A percentile compares a stretch with the other conserved stretches of the same genome.
phyloP scores from a whole-genome alignment of 1,284 basidiomycete genomes.

The Trametes pubescens region DNA sequence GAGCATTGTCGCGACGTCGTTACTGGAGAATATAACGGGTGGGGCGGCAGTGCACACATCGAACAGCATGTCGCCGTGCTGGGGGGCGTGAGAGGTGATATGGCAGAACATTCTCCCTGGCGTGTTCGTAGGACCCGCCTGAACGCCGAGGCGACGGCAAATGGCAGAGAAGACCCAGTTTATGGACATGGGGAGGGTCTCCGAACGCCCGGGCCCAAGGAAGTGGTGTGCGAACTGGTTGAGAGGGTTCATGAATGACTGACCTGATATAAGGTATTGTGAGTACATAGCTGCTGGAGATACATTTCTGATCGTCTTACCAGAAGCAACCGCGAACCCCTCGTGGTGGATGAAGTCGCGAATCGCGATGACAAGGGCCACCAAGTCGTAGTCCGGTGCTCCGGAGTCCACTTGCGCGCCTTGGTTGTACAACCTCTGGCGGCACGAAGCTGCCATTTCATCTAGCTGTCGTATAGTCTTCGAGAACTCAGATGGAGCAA shows the following conservation, averaged over 20 bases:
- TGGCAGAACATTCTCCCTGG: constrained; percentile 55
- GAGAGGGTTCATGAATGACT: constrained; percentile 49
- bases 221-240: constrained; percentile 69
- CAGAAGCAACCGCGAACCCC: constrained; percentile 35
- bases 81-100: constrained; percentile 27
- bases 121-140: constrained; percentile 62
- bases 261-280: constrained; percentile 17
- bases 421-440: constrained; percentile 26
- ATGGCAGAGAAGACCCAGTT: constrained; percentile 67
- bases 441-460: constrained; percentile 51
- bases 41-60: constrained; percentile 41
- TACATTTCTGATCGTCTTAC: constrained; percentile 14
- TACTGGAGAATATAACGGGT: constrained; percentile 28
- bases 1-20: constrained; percentile 44
- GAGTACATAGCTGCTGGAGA: background rate
- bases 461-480: constrained; percentile 52
- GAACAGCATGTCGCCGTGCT: constrained; percentile 32
- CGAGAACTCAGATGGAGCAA: background rate
- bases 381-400: constrained; percentile 33
- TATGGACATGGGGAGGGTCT: constrained; percentile 66
- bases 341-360: constrained; percentile 32
- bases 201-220: constrained; percentile 51
- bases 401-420: constrained; percentile 27
- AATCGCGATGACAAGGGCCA: constrained; percentile 28
- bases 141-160: constrained; percentile 57